phyloP scores from a whole-genome alignment of 805 yeast species.

The Metschnikowia borealis region DNA sequence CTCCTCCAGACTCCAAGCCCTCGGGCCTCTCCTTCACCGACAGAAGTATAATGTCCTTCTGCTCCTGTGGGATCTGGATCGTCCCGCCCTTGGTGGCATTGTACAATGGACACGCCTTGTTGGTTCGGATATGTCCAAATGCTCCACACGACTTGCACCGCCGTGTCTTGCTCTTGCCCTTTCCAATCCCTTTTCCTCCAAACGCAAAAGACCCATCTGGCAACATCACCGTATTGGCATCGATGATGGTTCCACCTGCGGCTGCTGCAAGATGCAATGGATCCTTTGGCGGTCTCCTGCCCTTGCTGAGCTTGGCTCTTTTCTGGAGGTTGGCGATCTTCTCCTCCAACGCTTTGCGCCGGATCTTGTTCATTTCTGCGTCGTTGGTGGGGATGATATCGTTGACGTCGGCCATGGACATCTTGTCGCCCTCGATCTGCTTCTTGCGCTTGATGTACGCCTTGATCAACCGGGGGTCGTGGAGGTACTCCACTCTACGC shows the following conservation, averaged over 20 bases:
- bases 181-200: constrained; percentile 68
- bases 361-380: constrained; percentile 74
- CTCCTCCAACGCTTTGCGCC: constrained; percentile 73
- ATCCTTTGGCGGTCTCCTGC: constrained; percentile 32
- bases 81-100: constrained; percentile 31
- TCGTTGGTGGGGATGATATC: constrained; percentile 76
- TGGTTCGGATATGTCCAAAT: constrained; percentile 90
- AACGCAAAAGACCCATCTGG: constrained; percentile 44
- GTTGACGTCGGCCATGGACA: constrained; percentile 62
- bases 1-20: constrained; percentile 7
- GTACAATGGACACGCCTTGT: constrained; percentile 87
- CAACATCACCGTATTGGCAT: constrained; percentile 40
- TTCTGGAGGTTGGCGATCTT: constrained; percentile 80
- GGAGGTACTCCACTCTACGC: constrained; percentile 70
- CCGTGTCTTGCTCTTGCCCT: constrained; percentile 69
- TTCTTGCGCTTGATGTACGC: constrained; percentile 76
- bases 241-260: constrained; percentile 40
- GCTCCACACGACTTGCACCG: constrained; percentile 95
- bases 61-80: constrained; percentile 17
- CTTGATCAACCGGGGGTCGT: constrained; percentile 81
- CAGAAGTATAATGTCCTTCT: constrained; percentile 18
- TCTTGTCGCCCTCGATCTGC: constrained; percentile 51
- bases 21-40: constrained; percentile 13
- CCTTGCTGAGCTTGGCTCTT: constrained; percentile 53
- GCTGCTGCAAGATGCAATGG: constrained; percentile 39